Evolutionary conservation across 371 early-diverging fungal species (phyloP).

Genomic region (Gilbertella persicaria): DNA sequence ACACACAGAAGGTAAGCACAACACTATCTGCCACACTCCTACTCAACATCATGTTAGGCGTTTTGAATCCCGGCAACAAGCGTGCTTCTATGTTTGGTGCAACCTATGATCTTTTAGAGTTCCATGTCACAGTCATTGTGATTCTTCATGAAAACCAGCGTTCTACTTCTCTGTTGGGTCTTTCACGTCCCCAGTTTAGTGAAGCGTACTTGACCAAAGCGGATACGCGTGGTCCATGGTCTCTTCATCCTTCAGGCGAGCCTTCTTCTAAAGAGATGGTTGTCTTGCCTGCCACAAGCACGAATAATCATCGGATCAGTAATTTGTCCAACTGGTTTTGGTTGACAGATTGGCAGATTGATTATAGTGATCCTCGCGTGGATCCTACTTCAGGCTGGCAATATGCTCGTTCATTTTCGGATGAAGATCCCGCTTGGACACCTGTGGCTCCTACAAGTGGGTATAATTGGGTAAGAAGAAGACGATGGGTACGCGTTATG

Average conservation of each 20-base stretch:
- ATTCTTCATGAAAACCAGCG: constrained; percentile 74
- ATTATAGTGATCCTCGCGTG: constrained; percentile 62
- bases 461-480: constrained; percentile 69
- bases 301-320: constrained; percentile 18
- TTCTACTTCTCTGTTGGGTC: constrained; percentile 49
- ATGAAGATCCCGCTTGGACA: constrained; percentile 56
- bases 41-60: constrained; percentile 10
- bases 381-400: constrained; percentile 72
- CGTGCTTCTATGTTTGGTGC: constrained; percentile 30
- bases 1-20: constrained; percentile 15
- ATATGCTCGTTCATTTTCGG: constrained; percentile 63
- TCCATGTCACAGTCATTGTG: constrained; percentile 66
- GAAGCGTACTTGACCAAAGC: constrained; percentile 45
- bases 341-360: constrained; percentile 83
- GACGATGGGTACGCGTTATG: constrained; percentile 80
- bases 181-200: constrained; percentile 58
- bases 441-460: constrained; percentile 55
- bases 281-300: constrained; percentile 40
- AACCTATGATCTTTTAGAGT: constrained; percentile 51
- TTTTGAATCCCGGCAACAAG: constrained; percentile 19
- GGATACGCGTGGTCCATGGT: constrained; percentile 66
- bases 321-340: constrained; percentile 70
- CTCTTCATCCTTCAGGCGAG: constrained; percentile 52
- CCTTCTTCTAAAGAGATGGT: constrained; percentile 58
- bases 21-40: no score